Evolutionary conservation across 2,329 filamentous ascomycete species (phyloP).

Genomic region (Trichoderma cornu-damae): DNA sequence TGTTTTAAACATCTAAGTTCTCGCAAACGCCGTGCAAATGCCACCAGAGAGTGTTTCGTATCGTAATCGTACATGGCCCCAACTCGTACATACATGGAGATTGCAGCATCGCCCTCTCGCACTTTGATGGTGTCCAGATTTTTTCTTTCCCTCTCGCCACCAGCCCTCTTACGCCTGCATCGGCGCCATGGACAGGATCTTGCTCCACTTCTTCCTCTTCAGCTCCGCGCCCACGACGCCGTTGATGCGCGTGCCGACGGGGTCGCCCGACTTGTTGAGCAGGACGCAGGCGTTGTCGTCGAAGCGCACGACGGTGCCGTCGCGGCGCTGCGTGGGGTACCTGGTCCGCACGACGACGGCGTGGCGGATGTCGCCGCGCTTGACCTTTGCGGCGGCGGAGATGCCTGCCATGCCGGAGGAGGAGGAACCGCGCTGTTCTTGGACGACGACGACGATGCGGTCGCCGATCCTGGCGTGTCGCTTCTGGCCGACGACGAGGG

Average conservation of each 20-base stretch:
- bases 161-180: slow-evolving; percentile 47
- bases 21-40: slow-evolving; percentile 35
- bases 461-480: slow-evolving; percentile 85
- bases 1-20: not conserved
- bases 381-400: slow-evolving; percentile 80
- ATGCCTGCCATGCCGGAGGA: slow-evolving; percentile 67
- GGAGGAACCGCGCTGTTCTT: slow-evolving; percentile 83
- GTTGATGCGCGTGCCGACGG: slow-evolving; percentile 86
- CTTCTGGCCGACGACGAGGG: slow-evolving; percentile 88
- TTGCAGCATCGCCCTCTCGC: slow-evolving; percentile 1
- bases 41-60: slow-evolving; percentile 28
- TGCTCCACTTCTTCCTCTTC: slow-evolving; percentile 92
- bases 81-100: slow-evolving; percentile 26
- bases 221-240: slow-evolving; percentile 88
- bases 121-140: not conserved
- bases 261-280: slow-evolving; percentile 94
- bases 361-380: slow-evolving; percentile 92
- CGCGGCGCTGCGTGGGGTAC: slow-evolving; percentile 79
- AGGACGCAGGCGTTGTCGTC: slow-evolving; percentile 98
- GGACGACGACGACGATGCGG: slow-evolving; percentile 93
- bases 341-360: slow-evolving; percentile 89
- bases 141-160: not conserved
- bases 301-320: slow-evolving; percentile 87
- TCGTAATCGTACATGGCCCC: slow-evolving; percentile 32
- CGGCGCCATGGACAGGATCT: slow-evolving; percentile 93